These are phyloP conservation scores for Sisymbrium irio DNA, from an alignment of 345 rosid species.

Conservation along the genomic window DNA sequence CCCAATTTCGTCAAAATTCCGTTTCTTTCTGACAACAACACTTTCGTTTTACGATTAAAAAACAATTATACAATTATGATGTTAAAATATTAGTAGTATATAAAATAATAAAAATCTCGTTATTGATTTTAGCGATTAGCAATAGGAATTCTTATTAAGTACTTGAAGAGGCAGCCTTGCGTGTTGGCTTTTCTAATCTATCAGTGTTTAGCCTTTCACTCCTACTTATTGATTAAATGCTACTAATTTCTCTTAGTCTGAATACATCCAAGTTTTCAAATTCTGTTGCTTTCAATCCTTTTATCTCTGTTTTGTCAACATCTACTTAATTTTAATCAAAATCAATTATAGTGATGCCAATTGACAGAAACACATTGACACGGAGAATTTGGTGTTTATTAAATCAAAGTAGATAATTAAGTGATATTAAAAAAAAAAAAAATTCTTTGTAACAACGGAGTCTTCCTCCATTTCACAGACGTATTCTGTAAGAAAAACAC, in stretches of 20 bases:
- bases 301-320: not conserved
- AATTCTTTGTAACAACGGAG: not conserved
- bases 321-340: slow-evolving; percentile 8
- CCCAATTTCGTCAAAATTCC: slow-evolving; percentile 31
- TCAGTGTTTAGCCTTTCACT: slow-evolving; percentile 20
- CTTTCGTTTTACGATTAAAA: slow-evolving; percentile 15
- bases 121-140: not conserved
- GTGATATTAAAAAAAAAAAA: too few species aligned
- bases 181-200: slow-evolving; percentile 30
- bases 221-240: slow-evolving; percentile 7
- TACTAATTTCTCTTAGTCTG: not conserved
- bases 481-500: not conserved
- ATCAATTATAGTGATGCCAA: slow-evolving; percentile 4
- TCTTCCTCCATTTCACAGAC: not conserved
- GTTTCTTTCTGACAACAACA: slow-evolving; percentile 32
- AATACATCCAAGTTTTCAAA: slow-evolving; percentile 4
- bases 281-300: slow-evolving; percentile 2
- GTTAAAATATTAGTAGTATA: not conserved
- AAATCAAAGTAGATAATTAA: not conserved
- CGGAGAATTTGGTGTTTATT: not conserved
- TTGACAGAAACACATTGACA: not conserved
- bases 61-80: not conserved
- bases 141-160: not conserved
- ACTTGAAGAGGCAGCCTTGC: slow-evolving; percentile 15
- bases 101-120: not conserved